A percentile compares a stretch with the other conserved stretches of the same genome.
These are phyloP conservation scores for Hypsizygus ulmarius DNA, from an alignment of 1,284 basidiomycete genomes.

Conservation along the genomic window DNA sequence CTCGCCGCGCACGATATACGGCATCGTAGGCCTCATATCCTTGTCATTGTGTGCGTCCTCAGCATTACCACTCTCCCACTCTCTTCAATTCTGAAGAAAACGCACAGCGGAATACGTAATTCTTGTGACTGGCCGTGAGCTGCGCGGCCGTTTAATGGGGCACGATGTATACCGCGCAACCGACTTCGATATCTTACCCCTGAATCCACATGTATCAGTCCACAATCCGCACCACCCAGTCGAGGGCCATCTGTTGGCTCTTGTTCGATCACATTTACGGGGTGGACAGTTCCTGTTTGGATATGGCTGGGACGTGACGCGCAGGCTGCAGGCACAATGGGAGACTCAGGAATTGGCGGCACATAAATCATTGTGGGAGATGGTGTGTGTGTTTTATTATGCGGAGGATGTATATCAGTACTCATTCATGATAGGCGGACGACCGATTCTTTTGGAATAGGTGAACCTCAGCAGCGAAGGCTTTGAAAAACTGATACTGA, in stretches of 20 bases:
- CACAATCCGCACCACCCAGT: conserved; percentile 75
- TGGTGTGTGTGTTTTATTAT: conserved; percentile 40
- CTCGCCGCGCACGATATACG: conserved; percentile 68
- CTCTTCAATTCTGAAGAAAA: conserved; percentile 10
- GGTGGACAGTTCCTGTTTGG: conserved; percentile 86
- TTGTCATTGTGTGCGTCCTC: conserved; percentile 73
- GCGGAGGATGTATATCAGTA: neutral
- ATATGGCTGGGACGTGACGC: conserved; percentile 90
- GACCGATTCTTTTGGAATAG: conserved; percentile 99
- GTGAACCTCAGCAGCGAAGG: conserved; percentile 40
- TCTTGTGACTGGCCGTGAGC: conserved; percentile 82
- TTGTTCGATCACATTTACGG: conserved; percentile 85
- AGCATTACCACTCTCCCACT: neutral
- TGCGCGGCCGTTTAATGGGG: conserved; percentile 77
- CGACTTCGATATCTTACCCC: conserved; percentile 89
- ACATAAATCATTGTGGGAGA: conserved; percentile 69
- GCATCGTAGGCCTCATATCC: conserved; percentile 84
- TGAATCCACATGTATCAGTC: conserved; percentile 68
- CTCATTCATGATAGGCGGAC: conserved; percentile 59
- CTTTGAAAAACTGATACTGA: conserved; percentile 4
- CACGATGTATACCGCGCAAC: conserved; percentile 88
- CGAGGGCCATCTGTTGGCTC: conserved; percentile 83
- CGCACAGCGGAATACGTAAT: conserved; percentile 87
- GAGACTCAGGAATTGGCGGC: conserved; percentile 46
- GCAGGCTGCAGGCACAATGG: conserved; percentile 85